A percentile compares a stretch with the other conserved stretches of the same genome.
Evolutionary conservation across 2,329 filamentous ascomycete species (phyloP).

Genomic region (Xylaria sp.): DNA sequence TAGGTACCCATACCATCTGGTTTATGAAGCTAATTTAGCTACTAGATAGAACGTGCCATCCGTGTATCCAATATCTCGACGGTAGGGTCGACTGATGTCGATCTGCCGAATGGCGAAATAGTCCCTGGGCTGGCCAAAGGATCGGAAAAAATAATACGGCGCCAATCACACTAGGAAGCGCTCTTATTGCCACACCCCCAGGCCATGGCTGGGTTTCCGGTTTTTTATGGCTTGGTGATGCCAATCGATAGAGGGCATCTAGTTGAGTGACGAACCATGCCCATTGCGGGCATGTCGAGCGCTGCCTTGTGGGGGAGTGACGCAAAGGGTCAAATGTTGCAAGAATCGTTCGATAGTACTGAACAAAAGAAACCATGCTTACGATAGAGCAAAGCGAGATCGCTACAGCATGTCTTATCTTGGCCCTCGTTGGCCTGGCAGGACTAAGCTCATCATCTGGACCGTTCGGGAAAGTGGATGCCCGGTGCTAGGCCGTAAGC

Average conservation of each 20-base stretch:
- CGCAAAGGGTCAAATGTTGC: constrained; percentile 31
- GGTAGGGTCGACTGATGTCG: constrained; percentile 29
- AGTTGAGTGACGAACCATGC: constrained; percentile 30
- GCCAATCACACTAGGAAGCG: constrained; percentile 32
- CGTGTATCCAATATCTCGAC: constrained; percentile 30
- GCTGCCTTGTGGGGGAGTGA: constrained; percentile 30
- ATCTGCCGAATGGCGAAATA: constrained; percentile 36
- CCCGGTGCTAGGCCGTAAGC: constrained; percentile 28
- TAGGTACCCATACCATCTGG: constrained; percentile 39
- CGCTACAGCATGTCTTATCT: constrained; percentile 30
- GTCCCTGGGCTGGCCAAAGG: constrained; percentile 22
- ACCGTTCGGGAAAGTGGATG: constrained; percentile 35
- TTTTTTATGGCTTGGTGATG: constrained; percentile 19
- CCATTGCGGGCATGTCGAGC: constrained; percentile 26
- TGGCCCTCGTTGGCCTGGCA: constrained; percentile 20
- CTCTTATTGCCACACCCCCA: constrained; percentile 27
- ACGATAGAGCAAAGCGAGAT: constrained; percentile 27
- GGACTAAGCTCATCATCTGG: constrained; percentile 26
- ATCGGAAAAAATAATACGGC: constrained; percentile 21
- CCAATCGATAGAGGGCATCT: constrained; percentile 32
- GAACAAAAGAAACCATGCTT: constrained; percentile 34
- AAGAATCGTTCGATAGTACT: constrained; percentile 39
- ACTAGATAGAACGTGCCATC: constrained; percentile 22
- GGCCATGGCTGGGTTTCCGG: not conserved
- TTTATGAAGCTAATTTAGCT: constrained; percentile 30